Evolutionary conservation across 176 grass and related monocot species (phyloP), one percentile per base, ranked within the genome.

Genomic region (Musa beccarii): DNA sequence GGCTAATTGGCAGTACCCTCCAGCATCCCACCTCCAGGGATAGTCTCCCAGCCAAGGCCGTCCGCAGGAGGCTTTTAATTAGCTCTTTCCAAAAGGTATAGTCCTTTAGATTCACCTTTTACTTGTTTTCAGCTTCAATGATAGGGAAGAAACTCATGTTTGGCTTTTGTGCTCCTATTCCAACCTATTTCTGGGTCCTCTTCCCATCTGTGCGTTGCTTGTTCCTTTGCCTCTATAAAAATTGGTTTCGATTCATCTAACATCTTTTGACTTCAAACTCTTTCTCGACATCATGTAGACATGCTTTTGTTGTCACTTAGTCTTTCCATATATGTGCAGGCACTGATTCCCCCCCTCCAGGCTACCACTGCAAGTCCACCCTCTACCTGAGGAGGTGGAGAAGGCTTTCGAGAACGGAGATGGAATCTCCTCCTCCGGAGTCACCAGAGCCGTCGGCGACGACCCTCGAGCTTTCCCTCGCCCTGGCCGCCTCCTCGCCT

Each of bases 381-480:
- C 34, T 5, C 34, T 43, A 6, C 34, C 34, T 6, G 34, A 43
- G 34, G 34, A 43, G 29, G 29, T 34, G 29, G 29, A 34, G 29
- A 34, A 34, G 34, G 34, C 19, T 19, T 51, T 49, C 56, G 25
- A 26, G 15, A 4, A n/a, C 6, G 5, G 16, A 34, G 9, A 80
- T 80, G 79, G 69, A 80, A 73, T 23, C 49, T 34, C 43, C 69
- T 29, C 9, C 69, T 10, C 79, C 2, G 9, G 43, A 9, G 19
- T 0, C 16, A 1, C 75, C 75, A 19, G 43, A n/a, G 15, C 3
- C 49, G 21, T 3, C 29, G 29, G 29, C 9, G 43, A 10, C 19
- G 24, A 8, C 22, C 52, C 1, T 81, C n/a, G 57, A 89, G 78
- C 82, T 89, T 23, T 89, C 90, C 0, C 87, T 93, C 64, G 66